Evolutionary conservation across 2,329 filamentous ascomycete genomes (phyloP), one percentile per base, ranked within the genome.

Genomic region (Fonsecaea pedrosoi): DNA sequence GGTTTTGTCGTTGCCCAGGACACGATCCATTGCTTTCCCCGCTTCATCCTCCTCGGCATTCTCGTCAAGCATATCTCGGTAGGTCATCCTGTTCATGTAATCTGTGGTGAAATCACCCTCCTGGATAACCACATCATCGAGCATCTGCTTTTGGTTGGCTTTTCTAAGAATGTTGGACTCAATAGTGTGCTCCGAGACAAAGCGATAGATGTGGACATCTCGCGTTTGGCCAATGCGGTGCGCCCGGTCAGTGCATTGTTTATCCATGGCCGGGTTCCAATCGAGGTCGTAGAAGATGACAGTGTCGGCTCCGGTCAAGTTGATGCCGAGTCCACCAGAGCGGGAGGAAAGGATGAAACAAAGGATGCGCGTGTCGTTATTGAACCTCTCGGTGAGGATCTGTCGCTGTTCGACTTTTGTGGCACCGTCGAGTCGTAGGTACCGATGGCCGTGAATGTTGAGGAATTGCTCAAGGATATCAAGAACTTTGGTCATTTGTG

Each of bases 181-280:
- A 67, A 99, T 98, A 0, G 95, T 99, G 75, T 96, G 90, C 75
- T 97, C 90, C 10, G 92, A 95, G 8, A 96, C 89, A 21, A 98
- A 89, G 1, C 94, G 92, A 81, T 98, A 99, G 66, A 99, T 98
- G 78, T 98, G 94, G 37, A 99, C 95, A 77, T 99, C 95, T 35
- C 95, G 90, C 0, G 95, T 98, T 78, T 99, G 95, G 1, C 95
- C 95, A 72, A 99, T 99, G 71, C 95, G 92, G 80, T 99, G 95
- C 74, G 92, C 96, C 74, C 95, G 88, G 77, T 99, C 96, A 80
- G 99, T 96, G 75, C 95, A 99, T 79, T 99, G 95, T 79, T 97
- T 97, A 82, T 99, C 95, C 95, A 99, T 99, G 60, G 96, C 95
- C 0, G 95, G 95, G 74, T 99, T 99, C 96, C 96, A 99, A 77